Conservation (phyloP, 2,329 filamentous ascomycete species). For the Scolecobasidium constrictum region DNA sequence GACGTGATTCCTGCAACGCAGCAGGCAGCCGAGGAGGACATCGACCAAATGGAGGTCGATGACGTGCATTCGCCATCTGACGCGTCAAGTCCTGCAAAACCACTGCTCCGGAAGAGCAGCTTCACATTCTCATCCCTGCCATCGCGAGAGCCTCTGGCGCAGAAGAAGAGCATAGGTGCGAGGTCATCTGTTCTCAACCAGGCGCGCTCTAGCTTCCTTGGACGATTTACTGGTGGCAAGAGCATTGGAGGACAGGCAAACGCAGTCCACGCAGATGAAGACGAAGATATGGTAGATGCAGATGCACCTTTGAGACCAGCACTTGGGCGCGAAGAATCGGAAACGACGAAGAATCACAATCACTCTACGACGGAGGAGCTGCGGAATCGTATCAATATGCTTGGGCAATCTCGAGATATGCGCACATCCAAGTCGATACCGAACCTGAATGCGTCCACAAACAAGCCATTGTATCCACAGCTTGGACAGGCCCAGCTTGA, state of each 20-base stretch:
- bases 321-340: conserved; percentile 34
- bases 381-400: conserved; percentile 81
- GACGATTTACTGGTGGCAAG: conserved; percentile 57
- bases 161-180: conserved; percentile 70
- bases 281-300: conserved; percentile 40
- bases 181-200: conserved; percentile 49
- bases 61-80: conserved; percentile 54
- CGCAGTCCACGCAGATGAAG: conserved; percentile 14
- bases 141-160: conserved; percentile 73
- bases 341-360: conserved; percentile 52
- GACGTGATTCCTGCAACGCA: conserved; percentile 15
- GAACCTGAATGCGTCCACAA: conserved; percentile 1
- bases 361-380: conserved; percentile 90
- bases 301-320: conserved; percentile 23
- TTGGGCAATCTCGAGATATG: conserved; percentile 42
- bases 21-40: conserved; percentile 13
- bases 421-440: conserved; percentile 21
- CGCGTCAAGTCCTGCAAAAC: conserved; percentile 62
- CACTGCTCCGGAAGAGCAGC: conserved; percentile 81
- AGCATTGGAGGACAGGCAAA: conserved; percentile 44
- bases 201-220: conserved; percentile 38
- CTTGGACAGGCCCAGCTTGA: conserved; percentile 5
- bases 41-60: conserved; percentile 32
- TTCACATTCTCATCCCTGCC: conserved; percentile 89
- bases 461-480: conserved; percentile 8